Percentiles rank a stretch among this genome's conserved stretches.
Conservation (phyloP, 2,329 filamentous ascomycete species). For the Calycina marina region DNA sequence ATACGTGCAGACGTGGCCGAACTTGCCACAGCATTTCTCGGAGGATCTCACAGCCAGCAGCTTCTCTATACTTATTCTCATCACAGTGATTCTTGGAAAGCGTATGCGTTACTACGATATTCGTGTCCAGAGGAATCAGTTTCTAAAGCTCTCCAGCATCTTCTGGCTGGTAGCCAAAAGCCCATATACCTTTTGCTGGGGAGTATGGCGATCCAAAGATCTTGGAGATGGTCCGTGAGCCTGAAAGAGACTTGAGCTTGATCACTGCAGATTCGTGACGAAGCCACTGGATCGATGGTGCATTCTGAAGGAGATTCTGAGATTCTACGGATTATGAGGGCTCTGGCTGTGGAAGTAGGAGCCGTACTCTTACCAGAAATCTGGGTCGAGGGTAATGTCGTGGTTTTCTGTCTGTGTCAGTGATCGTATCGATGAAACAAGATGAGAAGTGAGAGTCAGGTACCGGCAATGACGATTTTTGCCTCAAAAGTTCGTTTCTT, state of each 20-base stretch:
- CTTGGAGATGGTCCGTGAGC: constrained; percentile 44
- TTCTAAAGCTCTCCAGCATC: constrained; percentile 38
- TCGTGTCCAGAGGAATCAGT: constrained; percentile 42
- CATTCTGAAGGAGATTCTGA: constrained; percentile 28
- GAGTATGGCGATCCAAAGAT: constrained; percentile 61
- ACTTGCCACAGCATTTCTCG: constrained; percentile 41
- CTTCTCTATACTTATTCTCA: constrained; percentile 24
- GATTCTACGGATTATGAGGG: constrained; percentile 38
- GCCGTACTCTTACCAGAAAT: constrained; percentile 42
- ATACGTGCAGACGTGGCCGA: constrained; percentile 49
- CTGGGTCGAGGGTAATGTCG: constrained; percentile 54
- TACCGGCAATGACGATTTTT: constrained; percentile 58
- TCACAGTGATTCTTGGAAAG: constrained; percentile 49
- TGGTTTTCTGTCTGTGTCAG: constrained; percentile 46
- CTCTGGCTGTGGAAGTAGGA: constrained; percentile 39
- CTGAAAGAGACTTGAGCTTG: constrained; percentile 35
- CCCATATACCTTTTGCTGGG: constrained; percentile 43
- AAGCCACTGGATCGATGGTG: constrained; percentile 47
- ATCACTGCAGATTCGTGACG: constrained; percentile 40
- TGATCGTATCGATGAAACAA: constrained; percentile 1
- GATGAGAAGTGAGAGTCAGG: constrained; percentile 3
- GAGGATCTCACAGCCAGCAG: constrained; percentile 46
- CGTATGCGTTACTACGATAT: constrained; percentile 59
- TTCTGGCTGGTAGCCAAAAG: constrained; percentile 43
- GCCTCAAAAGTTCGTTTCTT: constrained; percentile 49